Evolutionary conservation across 257 asterid genomes (phyloP).

Genomic region (Anisodus tanguticus): DNA sequence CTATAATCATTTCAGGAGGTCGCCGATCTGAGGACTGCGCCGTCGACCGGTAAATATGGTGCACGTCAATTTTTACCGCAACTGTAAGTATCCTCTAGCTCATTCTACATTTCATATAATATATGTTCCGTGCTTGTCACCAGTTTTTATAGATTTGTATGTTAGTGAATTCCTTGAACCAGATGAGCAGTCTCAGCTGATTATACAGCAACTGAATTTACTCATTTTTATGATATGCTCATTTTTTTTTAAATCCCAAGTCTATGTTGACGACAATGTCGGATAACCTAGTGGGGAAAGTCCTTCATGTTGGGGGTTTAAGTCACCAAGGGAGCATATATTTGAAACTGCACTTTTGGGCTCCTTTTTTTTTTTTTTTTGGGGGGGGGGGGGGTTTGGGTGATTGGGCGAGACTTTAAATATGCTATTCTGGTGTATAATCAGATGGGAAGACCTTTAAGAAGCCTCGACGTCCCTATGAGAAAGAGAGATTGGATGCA

Average conservation of each 20-base stretch:
- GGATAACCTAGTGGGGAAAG: not conserved
- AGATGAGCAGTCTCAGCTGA: not conserved
- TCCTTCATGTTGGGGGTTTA: not conserved
- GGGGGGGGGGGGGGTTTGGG: no score
- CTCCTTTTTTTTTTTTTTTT: not conserved
- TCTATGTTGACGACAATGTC: not conserved
- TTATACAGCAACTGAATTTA: not conserved
- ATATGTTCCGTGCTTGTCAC: not conserved
- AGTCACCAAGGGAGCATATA: no score
- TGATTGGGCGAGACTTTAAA: not conserved
- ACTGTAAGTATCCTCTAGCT: constrained; percentile 40
- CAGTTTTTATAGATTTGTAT: not conserved
- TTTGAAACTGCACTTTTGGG: no score
- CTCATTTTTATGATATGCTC: no score
- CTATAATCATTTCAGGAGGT: not conserved
- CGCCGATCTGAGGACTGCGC: constrained; percentile 27
- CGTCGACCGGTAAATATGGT: constrained; percentile 38
- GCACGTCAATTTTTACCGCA: constrained; percentile 50
- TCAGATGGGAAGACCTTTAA: constrained; percentile 87
- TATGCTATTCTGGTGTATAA: not conserved
- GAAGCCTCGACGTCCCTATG: constrained; percentile 91
- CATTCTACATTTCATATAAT: not conserved
- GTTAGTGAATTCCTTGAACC: not conserved
- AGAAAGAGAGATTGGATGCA: constrained; percentile 53
- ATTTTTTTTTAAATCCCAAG: not conserved